phyloP scores from a whole-genome alignment of 306 rosid species.

The Pterocarpus macrocarpus region DNA sequence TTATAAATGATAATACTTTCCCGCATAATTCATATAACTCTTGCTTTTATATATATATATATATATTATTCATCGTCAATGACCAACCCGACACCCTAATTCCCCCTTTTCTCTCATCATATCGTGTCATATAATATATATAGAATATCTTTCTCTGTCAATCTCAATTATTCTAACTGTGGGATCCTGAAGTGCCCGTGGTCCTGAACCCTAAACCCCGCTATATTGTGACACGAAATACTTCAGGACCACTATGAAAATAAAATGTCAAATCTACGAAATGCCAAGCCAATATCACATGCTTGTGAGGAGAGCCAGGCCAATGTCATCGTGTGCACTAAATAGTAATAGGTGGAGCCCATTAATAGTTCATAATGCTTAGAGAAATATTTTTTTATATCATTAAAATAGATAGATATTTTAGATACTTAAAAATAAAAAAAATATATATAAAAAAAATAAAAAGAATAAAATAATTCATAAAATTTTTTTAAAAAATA shows the following conservation, averaged over 20 bases:
- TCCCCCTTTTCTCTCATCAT: background rate
- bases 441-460: no score
- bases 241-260: background rate
- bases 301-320: background rate
- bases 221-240: background rate
- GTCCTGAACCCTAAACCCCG: background rate
- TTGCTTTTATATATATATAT: no score
- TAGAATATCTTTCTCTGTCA: background rate
- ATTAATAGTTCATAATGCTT: background rate
- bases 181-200: background rate
- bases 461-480: no score
- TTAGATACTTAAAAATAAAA: no score
- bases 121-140: background rate
- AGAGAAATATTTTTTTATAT: no score
- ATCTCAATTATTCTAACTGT: constrained; percentile 1
- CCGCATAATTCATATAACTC: no score
- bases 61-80: no score
- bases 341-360: background rate
- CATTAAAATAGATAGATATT: no score
- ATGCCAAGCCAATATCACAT: background rate
- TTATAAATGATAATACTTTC: no score
- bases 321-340: background rate
- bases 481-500: no score
- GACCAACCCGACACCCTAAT: no score
- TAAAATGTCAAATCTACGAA: background rate